These are phyloP conservation scores for Panus rudis DNA, from an alignment of 768 basidiomycete genomes.

Conservation along the genomic window DNA sequence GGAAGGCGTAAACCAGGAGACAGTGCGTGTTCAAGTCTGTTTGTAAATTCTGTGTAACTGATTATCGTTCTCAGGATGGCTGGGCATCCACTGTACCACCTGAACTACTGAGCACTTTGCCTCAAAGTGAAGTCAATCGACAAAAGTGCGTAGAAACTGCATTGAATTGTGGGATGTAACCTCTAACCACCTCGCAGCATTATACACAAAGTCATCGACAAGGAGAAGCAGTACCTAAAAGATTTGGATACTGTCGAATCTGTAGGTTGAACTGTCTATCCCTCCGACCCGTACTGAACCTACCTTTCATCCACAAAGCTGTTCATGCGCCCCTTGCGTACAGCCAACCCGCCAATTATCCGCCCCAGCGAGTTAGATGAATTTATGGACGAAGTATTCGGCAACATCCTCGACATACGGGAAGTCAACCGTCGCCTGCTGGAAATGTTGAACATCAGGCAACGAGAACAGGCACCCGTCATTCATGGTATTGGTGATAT, in stretches of 20 bases:
- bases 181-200: slow-evolving; percentile 29
- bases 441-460: slow-evolving; percentile 79
- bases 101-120: slow-evolving; percentile 45
- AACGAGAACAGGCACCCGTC: slow-evolving; percentile 75
- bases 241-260: slow-evolving; percentile 82
- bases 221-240: slow-evolving; percentile 84
- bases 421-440: slow-evolving; percentile 79
- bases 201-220: slow-evolving; percentile 82
- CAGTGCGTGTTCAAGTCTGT: slow-evolving; percentile 9
- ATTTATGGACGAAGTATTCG: slow-evolving; percentile 87
- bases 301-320: slow-evolving; percentile 33
- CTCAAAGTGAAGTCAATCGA: slow-evolving; percentile 72
- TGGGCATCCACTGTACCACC: slow-evolving; percentile 50
- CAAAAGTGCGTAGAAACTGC: slow-evolving; percentile 46
- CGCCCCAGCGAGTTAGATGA: slow-evolving; percentile 54
- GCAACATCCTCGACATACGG: slow-evolving; percentile 82
- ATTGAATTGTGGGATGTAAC: slow-evolving; percentile 1
- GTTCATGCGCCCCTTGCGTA: slow-evolving; percentile 49
- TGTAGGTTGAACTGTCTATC: slow-evolving; percentile 35
- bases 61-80: too few relatives aligned
- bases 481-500: slow-evolving; percentile 86
- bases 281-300: slow-evolving; percentile 41
- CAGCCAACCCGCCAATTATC: slow-evolving; percentile 50
- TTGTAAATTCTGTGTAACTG: too few relatives aligned
- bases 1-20: slow-evolving; percentile 17